Base-by-base conservation (phyloP, 306 rosid species). In the Benincasa hispida region DNA sequence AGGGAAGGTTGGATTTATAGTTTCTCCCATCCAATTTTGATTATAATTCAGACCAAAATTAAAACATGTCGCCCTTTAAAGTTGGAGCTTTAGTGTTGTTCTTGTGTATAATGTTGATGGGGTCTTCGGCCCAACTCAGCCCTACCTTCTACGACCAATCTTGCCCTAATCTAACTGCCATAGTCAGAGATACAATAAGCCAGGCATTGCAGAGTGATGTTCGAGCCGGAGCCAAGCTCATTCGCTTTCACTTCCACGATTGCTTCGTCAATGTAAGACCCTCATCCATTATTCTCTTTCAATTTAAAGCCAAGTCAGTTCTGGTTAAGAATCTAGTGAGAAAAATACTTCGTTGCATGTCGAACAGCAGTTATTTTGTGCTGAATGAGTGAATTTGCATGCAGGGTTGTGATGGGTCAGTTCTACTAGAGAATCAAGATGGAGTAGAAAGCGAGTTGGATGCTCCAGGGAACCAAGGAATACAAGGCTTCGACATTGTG, bases 361-460 rank as follows among this genome's bases (percentile, higher is more conserved):
- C n/a, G n/a, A n/a, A n/a, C n/a, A n/a, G n/a, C n/a, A n/a, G n/a
- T n/a, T n/a, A n/a, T n/a, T n/a, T n/a, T n/a, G n/a, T n/a, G n/a
- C 41, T 39, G 0, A 9, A 45, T 13, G 17, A 2, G 1, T 47
- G 8, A 53, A 45, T 45, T 48, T 32, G 39, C 0, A 5, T 55
- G 57, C 78, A 86, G 84, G 87, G 89, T 7, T 86, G 89, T 50
- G 89, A 86, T 53, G 89, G 79, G 5, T 86, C 89, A 8, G 57
- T 86, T 41, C 22, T 86, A 72, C 66, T 86, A 27, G 89, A 81
- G 35, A 32, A 78, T 37, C 81, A 77, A 4, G 55, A 70, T n/a
- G 90, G 83, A 4, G 82, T 78, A 53, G 45, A 35, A 5, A 81
- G 82, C 2, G 90, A 86, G 48, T 76, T 78, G 34, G 57, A 60